phyloP scores from a whole-genome alignment of 495 filamentous ascomycete genomes.

The Lepraria neglecta region DNA sequence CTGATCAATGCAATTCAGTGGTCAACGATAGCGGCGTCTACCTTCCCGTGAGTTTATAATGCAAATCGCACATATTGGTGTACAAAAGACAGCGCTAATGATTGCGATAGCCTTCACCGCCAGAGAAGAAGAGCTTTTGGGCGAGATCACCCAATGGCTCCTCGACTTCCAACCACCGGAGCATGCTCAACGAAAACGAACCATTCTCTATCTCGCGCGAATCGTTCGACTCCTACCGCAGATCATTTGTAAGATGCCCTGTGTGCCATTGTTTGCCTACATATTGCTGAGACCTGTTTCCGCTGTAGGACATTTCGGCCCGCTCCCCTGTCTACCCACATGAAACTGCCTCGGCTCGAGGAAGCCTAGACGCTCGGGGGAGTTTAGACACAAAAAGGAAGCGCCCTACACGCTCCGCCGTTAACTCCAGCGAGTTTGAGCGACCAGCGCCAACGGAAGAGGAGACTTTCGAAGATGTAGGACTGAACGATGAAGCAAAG shows the following conservation, averaged over 20 bases:
- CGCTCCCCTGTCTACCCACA: conserved; percentile 66
- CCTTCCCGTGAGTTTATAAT: conserved; percentile 60
- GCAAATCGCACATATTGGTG: conserved; percentile 20
- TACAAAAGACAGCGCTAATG: conserved; percentile 12
- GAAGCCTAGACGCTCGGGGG: conserved; percentile 59
- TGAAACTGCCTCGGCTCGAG: conserved; percentile 54
- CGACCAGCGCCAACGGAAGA: conserved; percentile 57
- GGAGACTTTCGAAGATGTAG: conserved; percentile 85
- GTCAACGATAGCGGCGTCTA: conserved; percentile 97
- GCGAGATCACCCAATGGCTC: conserved; percentile 61
- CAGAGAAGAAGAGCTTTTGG: conserved; percentile 84
- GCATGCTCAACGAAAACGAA: conserved; percentile 72
- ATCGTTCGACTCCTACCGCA: conserved; percentile 94
- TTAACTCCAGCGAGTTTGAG: conserved; percentile 43
- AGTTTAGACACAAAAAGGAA: conserved; percentile 70
- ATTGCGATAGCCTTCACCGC: conserved; percentile 68
- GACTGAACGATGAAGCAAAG: conserved; percentile 66
- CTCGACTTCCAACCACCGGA: conserved; percentile 59
- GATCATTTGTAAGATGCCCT: conserved; percentile 72
- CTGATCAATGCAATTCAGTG: conserved; percentile 48
- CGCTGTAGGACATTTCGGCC: conserved; percentile 77
- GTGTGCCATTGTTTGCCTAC: background rate
- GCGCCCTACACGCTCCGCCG: conserved; percentile 48
- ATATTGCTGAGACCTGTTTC: conserved; percentile 12
- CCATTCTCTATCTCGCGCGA: conserved; percentile 96